Evolutionary conservation across 768 basidiomycete species (phyloP).

Genomic region (Boletus barrowsii): DNA sequence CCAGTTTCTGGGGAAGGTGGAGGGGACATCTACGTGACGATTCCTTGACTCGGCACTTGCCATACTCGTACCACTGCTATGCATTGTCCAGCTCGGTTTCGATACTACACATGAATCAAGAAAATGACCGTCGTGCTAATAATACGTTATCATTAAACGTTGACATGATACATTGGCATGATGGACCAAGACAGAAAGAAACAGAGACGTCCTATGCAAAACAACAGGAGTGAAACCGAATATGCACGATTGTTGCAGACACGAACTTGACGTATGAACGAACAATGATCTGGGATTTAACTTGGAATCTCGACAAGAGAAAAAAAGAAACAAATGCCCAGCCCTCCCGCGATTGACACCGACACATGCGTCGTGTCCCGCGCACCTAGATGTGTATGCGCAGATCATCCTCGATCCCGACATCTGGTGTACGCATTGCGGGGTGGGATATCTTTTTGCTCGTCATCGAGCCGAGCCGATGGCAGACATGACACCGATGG

Average conservation of each 20-base stretch:
- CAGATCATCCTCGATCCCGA: background rate
- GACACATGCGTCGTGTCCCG: background rate
- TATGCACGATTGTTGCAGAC: constrained; percentile 7
- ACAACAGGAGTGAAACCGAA: constrained; percentile 18
- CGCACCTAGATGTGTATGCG: background rate
- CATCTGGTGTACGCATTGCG: background rate
- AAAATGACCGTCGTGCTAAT: constrained; percentile 12
- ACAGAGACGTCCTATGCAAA: constrained; percentile 23
- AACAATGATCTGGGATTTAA: constrained; percentile 1
- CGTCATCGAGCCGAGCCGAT: constrained; percentile 21
- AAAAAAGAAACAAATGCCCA: background rate
- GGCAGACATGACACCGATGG: constrained; percentile 1
- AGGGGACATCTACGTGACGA: background rate
- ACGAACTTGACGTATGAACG: background rate
- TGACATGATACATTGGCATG: constrained; percentile 24
- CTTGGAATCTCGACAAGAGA: background rate
- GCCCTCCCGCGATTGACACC: background rate
- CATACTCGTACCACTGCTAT: background rate
- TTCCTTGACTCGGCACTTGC: background rate
- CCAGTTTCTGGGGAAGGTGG: constrained; percentile 37
- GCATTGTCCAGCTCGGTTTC: background rate
- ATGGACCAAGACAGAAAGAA: constrained; percentile 10
- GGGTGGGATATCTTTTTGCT: background rate
- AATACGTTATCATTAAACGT: constrained; percentile 16
- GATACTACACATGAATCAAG: constrained; percentile 14